Percentiles rank a stretch among this genome's conserved stretches.
phyloP scores from a whole-genome alignment of 371 early-diverging fungal genomes.

The Saksenaea oblongispora region DNA sequence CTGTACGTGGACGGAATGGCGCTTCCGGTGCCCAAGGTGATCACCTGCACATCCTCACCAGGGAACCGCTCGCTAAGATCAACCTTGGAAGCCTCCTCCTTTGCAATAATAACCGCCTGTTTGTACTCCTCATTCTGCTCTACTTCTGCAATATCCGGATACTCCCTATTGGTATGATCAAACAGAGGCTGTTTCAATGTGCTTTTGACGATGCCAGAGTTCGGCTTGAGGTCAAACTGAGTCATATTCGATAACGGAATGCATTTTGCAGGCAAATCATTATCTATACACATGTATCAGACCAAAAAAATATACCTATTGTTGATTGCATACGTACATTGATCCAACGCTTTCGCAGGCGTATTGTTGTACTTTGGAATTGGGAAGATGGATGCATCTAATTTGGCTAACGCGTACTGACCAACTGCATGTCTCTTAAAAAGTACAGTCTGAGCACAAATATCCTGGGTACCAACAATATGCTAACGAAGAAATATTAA shows the following conservation, averaged over 20 bases:
- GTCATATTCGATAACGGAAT: constrained; percentile 28
- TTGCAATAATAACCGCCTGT: constrained; percentile 31
- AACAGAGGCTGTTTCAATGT: constrained; percentile 16
- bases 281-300: neutral
- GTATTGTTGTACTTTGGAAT: constrained; percentile 61
- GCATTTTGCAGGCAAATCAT: constrained; percentile 26
- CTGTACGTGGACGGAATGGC: constrained; percentile 95
- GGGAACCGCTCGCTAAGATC: constrained; percentile 29
- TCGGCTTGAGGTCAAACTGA: constrained; percentile 34
- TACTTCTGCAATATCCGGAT: constrained; percentile 19
- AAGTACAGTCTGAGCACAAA: constrained; percentile 61
- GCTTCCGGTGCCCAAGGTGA: constrained; percentile 96
- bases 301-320: too few relatives aligned
- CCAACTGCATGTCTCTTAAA: constrained; percentile 58
- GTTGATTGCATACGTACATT: constrained; percentile 11
- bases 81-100: constrained; percentile 35
- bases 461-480: constrained; percentile 59
- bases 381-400: constrained; percentile 65
- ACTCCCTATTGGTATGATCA: constrained; percentile 20
- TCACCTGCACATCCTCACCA: constrained; percentile 55
- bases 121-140: constrained; percentile 24
- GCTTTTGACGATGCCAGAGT: constrained; percentile 14
- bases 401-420: constrained; percentile 58
- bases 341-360: constrained; percentile 24
- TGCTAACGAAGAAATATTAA: constrained; percentile 48